Base-by-base conservation (phyloP, 2,329 filamentous ascomycete species). In the Diaporthe citri region DNA sequence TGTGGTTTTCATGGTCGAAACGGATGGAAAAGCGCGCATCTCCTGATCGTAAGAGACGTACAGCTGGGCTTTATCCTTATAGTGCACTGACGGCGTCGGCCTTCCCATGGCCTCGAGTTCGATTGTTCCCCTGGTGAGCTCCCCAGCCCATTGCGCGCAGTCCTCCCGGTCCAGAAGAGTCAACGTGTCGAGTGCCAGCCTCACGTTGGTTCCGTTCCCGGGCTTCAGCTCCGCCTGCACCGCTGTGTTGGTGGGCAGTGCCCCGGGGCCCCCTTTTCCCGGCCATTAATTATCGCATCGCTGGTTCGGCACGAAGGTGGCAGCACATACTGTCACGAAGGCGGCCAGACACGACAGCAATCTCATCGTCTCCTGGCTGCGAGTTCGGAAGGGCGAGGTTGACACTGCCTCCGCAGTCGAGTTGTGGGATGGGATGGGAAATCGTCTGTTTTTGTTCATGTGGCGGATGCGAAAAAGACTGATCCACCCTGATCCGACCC, bases 281-380 rank as follows among this genome's bases (percentile, higher is more conserved):
- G 41, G 28, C 20, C 28, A 34, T 64, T 13, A 64, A 34, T 64
- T 13, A 64, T 64, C 60, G 60, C 60, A 64, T 43, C 60, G 60
- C 20, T 64, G 41, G 17, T 34, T 48, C 41, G 60, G 41, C 25
- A 64, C 60, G 22, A 4, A 22, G 9, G 60, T 64, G 25, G 60
- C 60, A 25, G 60, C 60, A 48, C 41, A 48, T 64, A 15, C 4
- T 48, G 41, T 64, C 17, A 64, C 60, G 41, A 13, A 41, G 5
- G 41, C 39, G 28, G 41, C 25, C 60, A 48, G 60, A 41, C 25
- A 64, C 7, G 28, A 39, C 25, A 48, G 28, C 4, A 64, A 17
- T 34, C 25, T 64, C 60, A 64, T 64, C 60, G 39, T 64, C 41
- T 31, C 52, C 52, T 48, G 36, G n/a, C 48, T 64, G 67, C 52